phyloP scores from a whole-genome alignment of 306 rosid genomes.

The Castanospermum australe region DNA sequence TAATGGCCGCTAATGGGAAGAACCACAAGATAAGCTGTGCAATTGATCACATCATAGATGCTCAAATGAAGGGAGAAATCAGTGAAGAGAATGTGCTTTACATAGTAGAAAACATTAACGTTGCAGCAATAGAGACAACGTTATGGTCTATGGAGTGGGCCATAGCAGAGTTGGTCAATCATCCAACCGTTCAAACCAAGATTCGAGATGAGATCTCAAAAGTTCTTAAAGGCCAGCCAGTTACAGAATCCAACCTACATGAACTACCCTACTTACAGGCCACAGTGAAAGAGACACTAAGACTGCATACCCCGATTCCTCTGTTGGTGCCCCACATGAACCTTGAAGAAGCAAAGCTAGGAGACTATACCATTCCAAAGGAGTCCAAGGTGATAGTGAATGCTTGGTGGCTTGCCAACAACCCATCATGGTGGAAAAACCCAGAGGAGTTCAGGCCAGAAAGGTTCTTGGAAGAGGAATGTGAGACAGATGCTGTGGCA shows the following conservation, averaged over 20 bases:
- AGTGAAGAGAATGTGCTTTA: conserved; percentile 74
- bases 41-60: conserved; percentile 84
- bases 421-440: conserved; percentile 74
- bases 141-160: conserved; percentile 95
- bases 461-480: conserved; percentile 75
- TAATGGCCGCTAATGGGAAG: conserved; percentile 67
- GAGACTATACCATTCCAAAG: conserved; percentile 62
- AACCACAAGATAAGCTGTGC: conserved; percentile 73
- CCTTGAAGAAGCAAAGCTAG: conserved; percentile 78
- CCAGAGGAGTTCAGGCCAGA: conserved; percentile 80
- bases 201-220: conserved; percentile 63
- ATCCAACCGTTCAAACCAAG: conserved; percentile 61
- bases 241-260: conserved; percentile 68
- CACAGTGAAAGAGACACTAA: conserved; percentile 70
- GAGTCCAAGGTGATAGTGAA: conserved; percentile 85
- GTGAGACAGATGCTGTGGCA: conserved; percentile 52
- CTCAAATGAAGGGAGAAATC: conserved; percentile 76
- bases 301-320: conserved; percentile 78
- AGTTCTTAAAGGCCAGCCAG: conserved; percentile 50
- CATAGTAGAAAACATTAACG: conserved; percentile 84
- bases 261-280: conserved; percentile 72
- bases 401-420: conserved; percentile 92
- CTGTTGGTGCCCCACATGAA: conserved; percentile 90
- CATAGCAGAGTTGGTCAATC: conserved; percentile 78
- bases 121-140: conserved; percentile 86